Evolutionary conservation across 352 stramenopile genomes (phyloP), one percentile per base, ranked within the genome.

Genomic region (Pythium biforme): DNA sequence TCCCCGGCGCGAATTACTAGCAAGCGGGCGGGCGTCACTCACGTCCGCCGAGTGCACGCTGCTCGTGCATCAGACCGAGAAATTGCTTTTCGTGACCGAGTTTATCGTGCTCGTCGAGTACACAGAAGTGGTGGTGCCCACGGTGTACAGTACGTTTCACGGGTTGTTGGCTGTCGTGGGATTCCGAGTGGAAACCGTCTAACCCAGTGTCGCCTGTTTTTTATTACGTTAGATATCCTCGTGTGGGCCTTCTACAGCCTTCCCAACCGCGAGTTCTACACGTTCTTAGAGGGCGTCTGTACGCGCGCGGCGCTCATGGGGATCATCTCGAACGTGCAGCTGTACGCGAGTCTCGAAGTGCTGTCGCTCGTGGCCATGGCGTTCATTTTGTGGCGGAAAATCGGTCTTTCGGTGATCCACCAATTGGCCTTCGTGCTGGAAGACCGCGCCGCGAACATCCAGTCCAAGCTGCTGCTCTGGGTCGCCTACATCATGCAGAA

Each of bases 21-120:
- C n/a, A 17, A 54, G 52, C n/a, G 46, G n/a, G 22, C 17, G 49
- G 2, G 26, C 25, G 17, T 19, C 17, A 4, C 25, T 63, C 9
- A 59, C 23, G 15, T 11, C 41, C 11, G n/a, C 11, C 23, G 59
- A 58, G 40, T 52, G 31, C 9, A 8, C 45, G 9, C 7, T 51
- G 5, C 27, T 61, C 17, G 29, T 73, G 2, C 22, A 31, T 3
- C 41, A 73, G 14, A 66, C 66, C 0, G 46, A 65, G 37, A 56
- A 55, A 25, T 33, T 72, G 9, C 52, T 79, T 4, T 81, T 74
- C 48, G 60, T 64, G 15, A 68, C 61, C 23, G 73, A 83, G 53
- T 81, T 71, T 40, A 48, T 73, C 10, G 52, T 73, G 5, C 62
- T 76, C n/a, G 61, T 72, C n/a, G 72, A 77, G 26, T 83, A 76